Evolutionary conservation across 768 basidiomycete genomes (phyloP).

Genomic region (Tulasnella sp.): DNA sequence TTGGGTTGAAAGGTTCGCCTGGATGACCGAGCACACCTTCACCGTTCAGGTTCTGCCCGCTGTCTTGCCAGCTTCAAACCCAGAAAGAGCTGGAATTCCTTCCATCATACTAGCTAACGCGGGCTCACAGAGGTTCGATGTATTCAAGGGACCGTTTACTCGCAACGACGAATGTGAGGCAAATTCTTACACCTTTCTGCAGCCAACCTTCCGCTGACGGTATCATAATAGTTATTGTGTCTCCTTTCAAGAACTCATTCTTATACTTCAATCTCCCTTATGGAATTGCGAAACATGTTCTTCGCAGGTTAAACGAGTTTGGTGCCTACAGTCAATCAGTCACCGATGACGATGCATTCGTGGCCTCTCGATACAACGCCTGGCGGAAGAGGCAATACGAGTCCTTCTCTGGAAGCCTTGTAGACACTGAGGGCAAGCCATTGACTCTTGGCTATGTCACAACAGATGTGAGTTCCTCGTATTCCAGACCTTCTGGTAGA

Average conservation of each 20-base stretch:
- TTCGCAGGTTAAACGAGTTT: constrained; percentile 37
- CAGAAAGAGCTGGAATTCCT: constrained; percentile 52
- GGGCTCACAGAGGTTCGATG: constrained; percentile 61
- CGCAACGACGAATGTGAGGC: constrained; percentile 61
- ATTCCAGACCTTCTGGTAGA: background rate
- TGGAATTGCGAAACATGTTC: constrained; percentile 50
- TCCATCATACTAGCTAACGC: constrained; percentile 64
- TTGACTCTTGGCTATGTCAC: constrained; percentile 76
- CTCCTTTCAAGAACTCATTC: constrained; percentile 66
- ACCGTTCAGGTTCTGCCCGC: constrained; percentile 49
- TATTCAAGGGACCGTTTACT: constrained; percentile 67
- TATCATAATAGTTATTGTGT: constrained; percentile 50
- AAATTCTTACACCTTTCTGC: background rate
- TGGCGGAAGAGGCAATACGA: constrained; percentile 38
- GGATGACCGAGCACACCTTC: background rate
- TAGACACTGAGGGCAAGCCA: constrained; percentile 39
- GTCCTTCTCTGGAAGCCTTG: constrained; percentile 35
- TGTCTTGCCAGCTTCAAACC: constrained; percentile 60
- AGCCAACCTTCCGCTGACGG: background rate
- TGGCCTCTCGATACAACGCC: constrained; percentile 17
- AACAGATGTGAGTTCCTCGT: constrained; percentile 49
- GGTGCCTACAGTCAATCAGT: constrained; percentile 10
- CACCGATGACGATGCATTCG: constrained; percentile 23
- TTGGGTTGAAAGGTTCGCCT: background rate
- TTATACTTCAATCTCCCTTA: constrained; percentile 57